These are phyloP conservation scores for Sisymbrium irio DNA, from an alignment of 345 rosid species.

Conservation along the genomic window DNA sequence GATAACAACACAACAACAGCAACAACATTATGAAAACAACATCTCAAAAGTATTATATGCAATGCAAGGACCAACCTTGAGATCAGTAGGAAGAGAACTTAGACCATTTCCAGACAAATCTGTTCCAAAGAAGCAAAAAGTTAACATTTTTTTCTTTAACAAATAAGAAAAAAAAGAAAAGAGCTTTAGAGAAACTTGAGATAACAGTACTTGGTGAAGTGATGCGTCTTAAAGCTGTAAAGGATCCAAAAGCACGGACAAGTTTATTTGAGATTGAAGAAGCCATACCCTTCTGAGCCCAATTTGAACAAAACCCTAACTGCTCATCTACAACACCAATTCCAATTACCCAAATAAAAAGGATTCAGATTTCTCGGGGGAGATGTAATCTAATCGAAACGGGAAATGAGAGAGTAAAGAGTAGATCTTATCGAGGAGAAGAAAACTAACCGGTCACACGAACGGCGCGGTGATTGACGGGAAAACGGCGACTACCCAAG, in stretches of 20 bases:
- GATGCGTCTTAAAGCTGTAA: conserved; percentile 24
- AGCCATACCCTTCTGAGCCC: conserved; percentile 41
- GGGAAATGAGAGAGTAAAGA: not conserved
- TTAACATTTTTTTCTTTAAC: not conserved
- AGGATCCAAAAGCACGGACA: conserved; percentile 37
- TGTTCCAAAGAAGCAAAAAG: not conserved
- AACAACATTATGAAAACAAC: not conserved
- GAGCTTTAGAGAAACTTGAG: not conserved
- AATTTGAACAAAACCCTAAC: not conserved
- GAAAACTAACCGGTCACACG: conserved; percentile 9
- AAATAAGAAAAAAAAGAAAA: not conserved
- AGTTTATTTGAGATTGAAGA: conserved; percentile 40
- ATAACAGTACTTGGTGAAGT: not conserved
- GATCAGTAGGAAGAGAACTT: conserved; percentile 14
- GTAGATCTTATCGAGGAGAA: not conserved
- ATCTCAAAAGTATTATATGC: not conserved
- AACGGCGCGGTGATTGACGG: conserved; percentile 21
- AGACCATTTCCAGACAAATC: conserved; percentile 24
- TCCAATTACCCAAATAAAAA: not conserved
- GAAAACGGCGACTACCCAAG: conserved; percentile 4
- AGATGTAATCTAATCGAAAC: conserved; percentile 1
- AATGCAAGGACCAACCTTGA: too few species aligned
- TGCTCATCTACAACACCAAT: conserved; percentile 27
- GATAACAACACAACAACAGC: not conserved
- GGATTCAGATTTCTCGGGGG: not conserved